Evolutionary conservation across 371 early-diverging fungal genomes (phyloP), one percentile per base, ranked within the genome.

Genomic region (Rhizopus arrhizus): DNA sequence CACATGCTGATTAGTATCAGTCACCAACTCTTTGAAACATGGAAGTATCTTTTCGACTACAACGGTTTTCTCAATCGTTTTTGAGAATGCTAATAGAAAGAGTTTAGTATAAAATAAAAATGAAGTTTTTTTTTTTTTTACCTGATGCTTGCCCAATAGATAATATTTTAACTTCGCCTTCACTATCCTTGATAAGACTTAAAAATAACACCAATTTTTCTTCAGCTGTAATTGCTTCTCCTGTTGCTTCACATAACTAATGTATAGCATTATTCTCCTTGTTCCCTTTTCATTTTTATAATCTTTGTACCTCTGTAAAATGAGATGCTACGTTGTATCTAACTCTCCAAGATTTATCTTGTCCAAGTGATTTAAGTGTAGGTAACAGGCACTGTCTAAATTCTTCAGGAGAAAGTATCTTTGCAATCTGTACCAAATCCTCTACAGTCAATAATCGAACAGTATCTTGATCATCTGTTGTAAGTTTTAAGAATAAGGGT

Each of bases 341-440:
- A 43, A 99, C 97, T 67, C 97, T 84, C 99, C 99, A 99, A 36
- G 95, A 94, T 71, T 91, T 92, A 76, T 99, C 99, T 38, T 85
- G 78, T 52, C 87, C 92, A 75, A 97, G 78, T 38, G 74, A 73
- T 59, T 90, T 87, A 33, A 99, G 81, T 41, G 83, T 81, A 56
- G 82, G 83, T 33, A 94, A 74, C 54, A 96, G 77, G 64, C 89
- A 81, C 48, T 82, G 78, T 74, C 87, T 91, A 68, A 78, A 81
- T 76, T 95, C 94, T 45, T 92, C 94, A 5, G 81, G 84, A 29
- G 85, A 77, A 31, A 97, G 79, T 15, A 84, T 73, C 65, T 91
- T 89, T 32, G 96, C 90, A 55, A 97, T 92, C 12, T 95, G 89
- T 53, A 96, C 88, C 45, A 97, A 77, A 49, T 87, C 92, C 60